phyloP scores from a whole-genome alignment of 2,329 filamentous ascomycete genomes.

The Nakataea oryzae region DNA sequence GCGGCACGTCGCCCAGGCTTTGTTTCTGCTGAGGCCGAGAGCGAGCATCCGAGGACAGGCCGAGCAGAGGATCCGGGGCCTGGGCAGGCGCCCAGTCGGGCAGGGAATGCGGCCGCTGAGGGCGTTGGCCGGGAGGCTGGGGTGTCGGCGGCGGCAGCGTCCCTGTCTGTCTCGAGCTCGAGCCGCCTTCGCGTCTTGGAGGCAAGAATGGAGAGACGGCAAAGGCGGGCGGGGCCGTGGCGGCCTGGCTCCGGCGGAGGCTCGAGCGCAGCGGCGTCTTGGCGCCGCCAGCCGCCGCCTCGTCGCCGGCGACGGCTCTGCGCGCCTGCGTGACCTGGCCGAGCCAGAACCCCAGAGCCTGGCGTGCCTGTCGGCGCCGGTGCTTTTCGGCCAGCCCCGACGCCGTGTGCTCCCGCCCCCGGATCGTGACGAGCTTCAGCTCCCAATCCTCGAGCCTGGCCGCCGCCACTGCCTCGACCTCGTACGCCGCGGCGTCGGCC shows the following conservation, averaged over 20 bases:
- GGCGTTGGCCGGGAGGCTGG: not conserved
- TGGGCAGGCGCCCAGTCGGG: not conserved
- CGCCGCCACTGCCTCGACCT: constrained; percentile 2
- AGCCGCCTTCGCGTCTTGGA: not conserved
- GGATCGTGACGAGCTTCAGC: constrained; percentile 12
- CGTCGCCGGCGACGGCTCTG: constrained; percentile 1
- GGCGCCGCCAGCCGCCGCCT: not conserved
- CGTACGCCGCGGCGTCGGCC: constrained; percentile 9
- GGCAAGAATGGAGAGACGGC: not conserved
- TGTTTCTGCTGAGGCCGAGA: not conserved
- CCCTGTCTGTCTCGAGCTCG: not conserved
- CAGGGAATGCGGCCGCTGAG: not conserved
- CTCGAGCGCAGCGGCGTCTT: constrained; percentile 2
- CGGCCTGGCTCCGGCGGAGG: not conserved
- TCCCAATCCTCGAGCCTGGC: constrained; percentile 12
- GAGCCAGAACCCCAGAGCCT: constrained; percentile 9
- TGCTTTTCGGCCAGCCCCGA: constrained; percentile 12
- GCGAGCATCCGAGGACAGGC: too few relatives aligned
- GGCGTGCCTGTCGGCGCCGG: constrained; percentile 8
- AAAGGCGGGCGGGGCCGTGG: constrained; percentile 1
- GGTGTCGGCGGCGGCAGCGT: too few relatives aligned
- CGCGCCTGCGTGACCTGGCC: not conserved
- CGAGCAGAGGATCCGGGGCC: not conserved
- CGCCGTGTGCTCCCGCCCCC: constrained; percentile 9
- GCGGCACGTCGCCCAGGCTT: too few relatives aligned